These are phyloP conservation scores for Stephanodiscus triporus DNA, from an alignment of 108 stramenopile genomes.

Conservation along the genomic window DNA sequence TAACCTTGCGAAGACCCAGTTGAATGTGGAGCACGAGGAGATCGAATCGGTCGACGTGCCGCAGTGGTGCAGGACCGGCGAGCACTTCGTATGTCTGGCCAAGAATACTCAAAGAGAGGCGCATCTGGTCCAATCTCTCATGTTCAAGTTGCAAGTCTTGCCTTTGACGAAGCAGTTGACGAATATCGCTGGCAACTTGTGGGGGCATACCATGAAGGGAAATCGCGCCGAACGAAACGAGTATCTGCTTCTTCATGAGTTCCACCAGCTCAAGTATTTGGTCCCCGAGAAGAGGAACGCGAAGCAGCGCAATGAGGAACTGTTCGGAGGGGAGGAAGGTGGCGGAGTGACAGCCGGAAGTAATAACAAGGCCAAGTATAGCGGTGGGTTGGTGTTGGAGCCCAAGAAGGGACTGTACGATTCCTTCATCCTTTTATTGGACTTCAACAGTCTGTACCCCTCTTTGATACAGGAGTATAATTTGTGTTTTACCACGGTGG, in stretches of 20 bases:
- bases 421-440: constrained; percentile 96
- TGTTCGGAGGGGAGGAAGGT: constrained; percentile 28
- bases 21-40: constrained; percentile 75
- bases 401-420: constrained; percentile 99
- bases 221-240: constrained; percentile 99
- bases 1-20: constrained; percentile 80
- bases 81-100: constrained; percentile 84
- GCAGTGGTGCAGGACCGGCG: constrained; percentile 69
- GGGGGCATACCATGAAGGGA: constrained; percentile 94
- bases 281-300: constrained; percentile 87
- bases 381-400: constrained; percentile 98
- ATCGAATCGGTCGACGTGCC: constrained; percentile 96
- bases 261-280: constrained; percentile 94
- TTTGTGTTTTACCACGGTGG: constrained; percentile 98
- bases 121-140: constrained; percentile 90
- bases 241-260: constrained; percentile 98
- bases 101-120: constrained; percentile 91
- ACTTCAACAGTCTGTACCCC: constrained; percentile 99
- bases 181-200: constrained; percentile 95
- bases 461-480: constrained; percentile 99
- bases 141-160: constrained; percentile 94
- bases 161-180: constrained; percentile 98
- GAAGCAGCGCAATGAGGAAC: constrained; percentile 57
- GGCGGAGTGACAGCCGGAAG: constrained; percentile 11
- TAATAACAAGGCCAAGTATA: constrained; percentile 90